Conservation (phyloP, 176 grass and related monocot species). For the Elymus sibiricus region DNA sequence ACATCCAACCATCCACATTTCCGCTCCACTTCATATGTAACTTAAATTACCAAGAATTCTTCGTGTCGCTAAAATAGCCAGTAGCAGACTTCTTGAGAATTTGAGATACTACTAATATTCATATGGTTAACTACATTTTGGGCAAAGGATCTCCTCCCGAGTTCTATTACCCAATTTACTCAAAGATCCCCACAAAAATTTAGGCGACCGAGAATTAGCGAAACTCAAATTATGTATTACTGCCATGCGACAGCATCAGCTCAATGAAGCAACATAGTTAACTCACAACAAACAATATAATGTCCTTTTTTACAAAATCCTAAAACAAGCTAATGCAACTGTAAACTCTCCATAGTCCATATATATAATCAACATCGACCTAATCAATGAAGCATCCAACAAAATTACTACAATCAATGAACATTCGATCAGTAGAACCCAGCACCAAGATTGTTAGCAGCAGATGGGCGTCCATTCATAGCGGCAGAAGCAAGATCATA, state of each 20-base stretch:
- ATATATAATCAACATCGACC: neutral
- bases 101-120: too few relatives aligned
- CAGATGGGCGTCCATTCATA: neutral
- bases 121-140: too few relatives aligned
- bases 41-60: too few relatives aligned
- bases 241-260: neutral
- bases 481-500: neutral
- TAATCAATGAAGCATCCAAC: constrained; percentile 21
- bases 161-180: too few relatives aligned
- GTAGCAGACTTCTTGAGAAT: too few relatives aligned
- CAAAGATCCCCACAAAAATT: too few relatives aligned
- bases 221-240: neutral
- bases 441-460: neutral
- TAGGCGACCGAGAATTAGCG: too few relatives aligned
- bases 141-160: too few relatives aligned
- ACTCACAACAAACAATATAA: neutral
- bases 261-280: neutral
- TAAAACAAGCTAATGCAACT: constrained; percentile 1
- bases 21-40: neutral
- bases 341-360: neutral
- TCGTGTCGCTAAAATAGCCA: too few relatives aligned
- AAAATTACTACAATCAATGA: neutral
- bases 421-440: neutral
- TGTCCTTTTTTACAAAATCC: neutral
- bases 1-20: neutral